Percentiles rank a stretch among this genome's conserved stretches.
phyloP scores from a whole-genome alignment of 352 stramenopile genomes.

The Globisporangium paroecandrum region DNA sequence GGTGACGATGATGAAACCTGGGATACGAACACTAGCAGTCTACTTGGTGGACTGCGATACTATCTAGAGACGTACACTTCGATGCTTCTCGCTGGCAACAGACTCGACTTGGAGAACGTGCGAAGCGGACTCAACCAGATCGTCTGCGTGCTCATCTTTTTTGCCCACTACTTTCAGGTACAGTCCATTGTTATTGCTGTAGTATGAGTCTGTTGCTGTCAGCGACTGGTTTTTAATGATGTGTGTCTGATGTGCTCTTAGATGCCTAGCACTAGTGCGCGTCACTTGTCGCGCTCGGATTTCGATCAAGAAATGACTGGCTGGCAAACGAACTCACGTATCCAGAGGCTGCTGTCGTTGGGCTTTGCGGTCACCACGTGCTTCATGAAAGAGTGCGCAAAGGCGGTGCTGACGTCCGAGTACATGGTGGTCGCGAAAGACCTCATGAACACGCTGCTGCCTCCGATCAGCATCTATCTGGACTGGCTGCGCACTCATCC shows the following conservation, averaged over 20 bases:
- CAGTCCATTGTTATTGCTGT: not conserved
- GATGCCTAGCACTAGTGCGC: not conserved
- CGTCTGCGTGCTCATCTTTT: slow-evolving; percentile 30
- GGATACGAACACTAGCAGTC: slow-evolving; percentile 1
- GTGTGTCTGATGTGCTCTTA: not conserved
- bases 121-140: slow-evolving; percentile 22
- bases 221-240: not conserved
- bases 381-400: slow-evolving; percentile 18
- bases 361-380: slow-evolving; percentile 11
- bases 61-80: slow-evolving; percentile 9
- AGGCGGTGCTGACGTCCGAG: slow-evolving; percentile 6
- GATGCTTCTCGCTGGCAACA: slow-evolving; percentile 8
- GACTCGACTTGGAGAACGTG: slow-evolving; percentile 6
- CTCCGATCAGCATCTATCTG: slow-evolving; percentile 34
- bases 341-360: slow-evolving; percentile 3
- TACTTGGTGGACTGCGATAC: slow-evolving; percentile 2
- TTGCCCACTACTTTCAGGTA: slow-evolving; percentile 31
- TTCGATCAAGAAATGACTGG: slow-evolving; percentile 7
- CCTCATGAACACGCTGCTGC: slow-evolving; percentile 36
- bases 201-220: not conserved
- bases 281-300: slow-evolving; percentile 2
- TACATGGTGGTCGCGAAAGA: slow-evolving; percentile 14
- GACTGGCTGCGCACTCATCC: slow-evolving; percentile 40
- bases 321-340: not conserved
- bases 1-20: not conserved